Conservation (phyloP, 2,329 filamentous ascomycete genomes). For the Didymella glomerata region DNA sequence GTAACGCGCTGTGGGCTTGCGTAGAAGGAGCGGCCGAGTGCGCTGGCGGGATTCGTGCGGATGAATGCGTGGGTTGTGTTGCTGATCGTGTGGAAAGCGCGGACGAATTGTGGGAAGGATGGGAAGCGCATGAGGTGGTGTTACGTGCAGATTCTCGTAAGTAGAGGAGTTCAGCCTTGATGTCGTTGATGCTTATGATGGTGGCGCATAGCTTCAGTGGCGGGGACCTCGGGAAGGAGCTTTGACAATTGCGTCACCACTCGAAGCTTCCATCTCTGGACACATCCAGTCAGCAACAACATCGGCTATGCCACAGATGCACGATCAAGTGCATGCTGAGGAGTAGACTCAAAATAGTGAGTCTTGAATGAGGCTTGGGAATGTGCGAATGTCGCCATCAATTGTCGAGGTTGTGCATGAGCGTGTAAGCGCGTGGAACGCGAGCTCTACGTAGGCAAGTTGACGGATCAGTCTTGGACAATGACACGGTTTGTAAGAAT, state of each 20-base stretch:
- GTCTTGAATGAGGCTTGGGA: background rate
- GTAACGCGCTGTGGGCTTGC: constrained; percentile 39
- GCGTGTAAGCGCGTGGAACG: background rate
- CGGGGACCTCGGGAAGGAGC: constrained; percentile 31
- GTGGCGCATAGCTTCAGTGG: constrained; percentile 36
- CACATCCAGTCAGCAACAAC: background rate
- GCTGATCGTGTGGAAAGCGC: constrained; percentile 57
- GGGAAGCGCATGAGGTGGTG: constrained; percentile 58
- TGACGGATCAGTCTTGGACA: too few relatives aligned
- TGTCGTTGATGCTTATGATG: constrained; percentile 31
- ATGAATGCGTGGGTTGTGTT: constrained; percentile 53
- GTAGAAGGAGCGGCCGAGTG: constrained; percentile 45
- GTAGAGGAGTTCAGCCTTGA: background rate
- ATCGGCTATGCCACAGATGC: background rate
- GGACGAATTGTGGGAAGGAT: constrained; percentile 57
- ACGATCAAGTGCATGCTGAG: background rate
- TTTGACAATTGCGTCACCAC: constrained; percentile 41
- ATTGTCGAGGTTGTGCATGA: background rate
- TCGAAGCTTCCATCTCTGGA: constrained; percentile 12
- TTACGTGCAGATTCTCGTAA: background rate
- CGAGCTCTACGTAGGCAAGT: too few relatives aligned
- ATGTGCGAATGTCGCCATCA: background rate
- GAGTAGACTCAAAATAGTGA: background rate
- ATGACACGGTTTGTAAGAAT: too few relatives aligned
- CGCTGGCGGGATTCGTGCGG: constrained; percentile 48